phyloP scores from a whole-genome alignment of 2,329 filamentous ascomycete species.

The Aspergillus uvarum region DNA sequence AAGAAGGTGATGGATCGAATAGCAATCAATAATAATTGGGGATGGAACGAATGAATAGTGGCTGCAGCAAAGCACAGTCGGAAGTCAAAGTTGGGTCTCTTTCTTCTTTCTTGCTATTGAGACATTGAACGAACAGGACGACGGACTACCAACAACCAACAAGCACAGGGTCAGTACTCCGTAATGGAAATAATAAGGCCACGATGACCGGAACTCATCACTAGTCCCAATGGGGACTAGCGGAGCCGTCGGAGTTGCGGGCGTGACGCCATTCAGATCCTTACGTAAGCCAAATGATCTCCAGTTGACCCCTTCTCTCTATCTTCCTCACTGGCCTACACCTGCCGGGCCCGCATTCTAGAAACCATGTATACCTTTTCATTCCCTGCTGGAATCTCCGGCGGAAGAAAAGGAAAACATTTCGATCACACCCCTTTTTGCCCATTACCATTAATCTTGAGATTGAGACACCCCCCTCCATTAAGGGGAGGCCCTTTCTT shows the following conservation, averaged over 20 bases:
- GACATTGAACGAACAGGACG: not conserved
- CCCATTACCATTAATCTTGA: not conserved
- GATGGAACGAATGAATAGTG: slow-evolving; percentile 7
- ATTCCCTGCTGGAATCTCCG: not conserved
- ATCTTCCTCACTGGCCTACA: not conserved
- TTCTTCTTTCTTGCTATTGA: slow-evolving; percentile 7
- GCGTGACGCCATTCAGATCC: slow-evolving; percentile 14
- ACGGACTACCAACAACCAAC: slow-evolving; percentile 28
- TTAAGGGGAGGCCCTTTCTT: not conserved
- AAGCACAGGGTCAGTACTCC: not conserved
- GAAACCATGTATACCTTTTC: not conserved
- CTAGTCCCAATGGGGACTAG: slow-evolving; percentile 31
- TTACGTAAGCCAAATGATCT: not conserved
- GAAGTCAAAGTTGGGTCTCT: slow-evolving; percentile 12
- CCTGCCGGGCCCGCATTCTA: not conserved
- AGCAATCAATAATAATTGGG: slow-evolving; percentile 9
- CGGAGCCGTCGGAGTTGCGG: slow-evolving; percentile 9
- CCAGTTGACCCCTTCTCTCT: not conserved
- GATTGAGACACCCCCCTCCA: not conserved
- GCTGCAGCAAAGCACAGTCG: not conserved
- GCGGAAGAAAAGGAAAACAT: not conserved
- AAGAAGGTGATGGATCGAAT: slow-evolving; percentile 9
- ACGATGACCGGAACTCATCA: slow-evolving; percentile 40
- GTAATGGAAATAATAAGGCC: slow-evolving; percentile 32
- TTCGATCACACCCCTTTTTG: no score